phyloP scores from a whole-genome alignment of 768 basidiomycete genomes.

The Suillus sp. region DNA sequence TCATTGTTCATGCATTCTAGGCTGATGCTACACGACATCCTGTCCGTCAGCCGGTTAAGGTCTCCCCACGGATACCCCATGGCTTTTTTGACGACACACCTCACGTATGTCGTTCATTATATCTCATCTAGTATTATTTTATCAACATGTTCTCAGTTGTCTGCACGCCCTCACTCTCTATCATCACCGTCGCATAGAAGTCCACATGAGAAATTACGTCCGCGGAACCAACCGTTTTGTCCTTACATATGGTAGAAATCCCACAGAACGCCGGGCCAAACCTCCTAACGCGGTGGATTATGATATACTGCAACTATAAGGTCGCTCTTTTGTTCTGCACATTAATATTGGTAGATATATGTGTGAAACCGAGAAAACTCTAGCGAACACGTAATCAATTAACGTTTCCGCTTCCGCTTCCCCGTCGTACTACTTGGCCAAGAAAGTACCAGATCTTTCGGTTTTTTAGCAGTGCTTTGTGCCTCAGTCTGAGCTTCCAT shows the following conservation, averaged over 20 bases:
- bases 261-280: background rate
- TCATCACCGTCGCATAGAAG: too few relatives aligned
- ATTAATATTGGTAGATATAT: background rate
- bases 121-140: too few relatives aligned
- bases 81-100: too few relatives aligned
- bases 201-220: too few relatives aligned
- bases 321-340: background rate
- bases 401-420: conserved; percentile 23
- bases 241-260: background rate
- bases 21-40: too few relatives aligned
- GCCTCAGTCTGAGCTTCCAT: conserved; percentile 58
- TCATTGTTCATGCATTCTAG: too few relatives aligned
- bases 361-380: background rate
- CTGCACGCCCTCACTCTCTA: too few relatives aligned
- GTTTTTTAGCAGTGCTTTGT: conserved; percentile 22
- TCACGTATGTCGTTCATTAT: too few relatives aligned
- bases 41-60: too few relatives aligned
- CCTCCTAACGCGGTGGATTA: background rate
- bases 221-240: too few relatives aligned
- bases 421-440: conserved; percentile 7
- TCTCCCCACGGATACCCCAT: too few relatives aligned
- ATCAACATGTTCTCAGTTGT: too few relatives aligned
- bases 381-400: background rate
- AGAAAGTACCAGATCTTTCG: background rate
- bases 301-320: background rate